Evolutionary conservation across 192 early-diverging fungal species (phyloP).

Genomic region (Backusella australiensis): DNA sequence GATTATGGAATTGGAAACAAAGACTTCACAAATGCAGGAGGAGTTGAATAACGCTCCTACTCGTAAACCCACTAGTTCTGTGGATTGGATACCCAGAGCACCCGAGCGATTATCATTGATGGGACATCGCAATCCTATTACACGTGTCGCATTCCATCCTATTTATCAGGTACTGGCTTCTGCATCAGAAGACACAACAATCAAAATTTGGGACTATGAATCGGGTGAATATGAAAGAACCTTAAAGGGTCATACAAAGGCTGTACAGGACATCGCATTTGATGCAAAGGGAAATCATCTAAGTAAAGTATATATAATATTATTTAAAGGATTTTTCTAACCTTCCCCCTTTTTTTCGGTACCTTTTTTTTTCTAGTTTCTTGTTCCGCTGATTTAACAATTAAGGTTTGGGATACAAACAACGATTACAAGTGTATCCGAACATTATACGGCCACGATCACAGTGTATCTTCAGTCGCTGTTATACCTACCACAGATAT

Average conservation of each 20-base stretch:
- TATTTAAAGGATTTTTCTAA: not conserved
- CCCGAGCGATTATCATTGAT: slow-evolving; percentile 73
- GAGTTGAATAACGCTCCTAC: slow-evolving; percentile 62
- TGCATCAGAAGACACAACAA: slow-evolving; percentile 87
- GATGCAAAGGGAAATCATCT: slow-evolving; percentile 79
- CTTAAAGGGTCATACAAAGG: slow-evolving; percentile 93
- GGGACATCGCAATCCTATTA: slow-evolving; percentile 82
- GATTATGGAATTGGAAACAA: slow-evolving; percentile 92
- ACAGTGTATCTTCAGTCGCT: slow-evolving; percentile 80
- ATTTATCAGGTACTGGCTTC: slow-evolving; percentile 80
- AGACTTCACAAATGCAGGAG: slow-evolving; percentile 74
- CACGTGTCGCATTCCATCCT: slow-evolving; percentile 84
- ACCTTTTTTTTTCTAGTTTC: slow-evolving; percentile 51
- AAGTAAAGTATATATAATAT: slow-evolving; percentile 44
- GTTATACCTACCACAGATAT: slow-evolving; percentile 77
- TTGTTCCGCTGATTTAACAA: slow-evolving; percentile 88
- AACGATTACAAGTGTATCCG: slow-evolving; percentile 81
- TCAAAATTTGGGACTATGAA: slow-evolving; percentile 95
- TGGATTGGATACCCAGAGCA: slow-evolving; percentile 82
- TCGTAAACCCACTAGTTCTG: slow-evolving; percentile 49
- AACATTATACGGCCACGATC: slow-evolving; percentile 91
- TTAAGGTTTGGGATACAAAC: slow-evolving; percentile 91
- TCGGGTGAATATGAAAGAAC: slow-evolving; percentile 91
- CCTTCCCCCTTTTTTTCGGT: not conserved
- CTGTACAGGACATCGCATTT: slow-evolving; percentile 88